phyloP scores from a whole-genome alignment of 1,139 yeast species.

The Hemisphaericaspora xylofermentans region DNA sequence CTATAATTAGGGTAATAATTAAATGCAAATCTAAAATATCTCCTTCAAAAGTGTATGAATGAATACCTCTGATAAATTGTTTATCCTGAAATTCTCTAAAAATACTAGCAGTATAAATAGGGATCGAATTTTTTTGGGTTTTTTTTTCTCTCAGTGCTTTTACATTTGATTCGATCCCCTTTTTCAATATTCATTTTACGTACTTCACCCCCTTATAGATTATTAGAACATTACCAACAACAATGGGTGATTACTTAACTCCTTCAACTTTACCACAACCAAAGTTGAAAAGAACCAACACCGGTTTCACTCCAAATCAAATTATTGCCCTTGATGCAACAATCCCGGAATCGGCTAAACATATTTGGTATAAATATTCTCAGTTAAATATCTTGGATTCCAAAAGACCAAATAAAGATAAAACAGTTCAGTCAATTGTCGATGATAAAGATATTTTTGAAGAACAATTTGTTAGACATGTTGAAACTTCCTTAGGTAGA shows the following conservation, averaged over 20 bases:
- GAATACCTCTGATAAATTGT: too few relatives aligned
- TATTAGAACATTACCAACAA: slow-evolving; percentile 1
- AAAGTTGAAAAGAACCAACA: slow-evolving; percentile 65
- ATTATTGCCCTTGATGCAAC: slow-evolving; percentile 78
- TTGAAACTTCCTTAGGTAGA: slow-evolving; percentile 86
- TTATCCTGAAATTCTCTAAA: too few relatives aligned
- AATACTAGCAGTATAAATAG: neutral
- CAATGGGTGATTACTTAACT: slow-evolving; percentile 43
- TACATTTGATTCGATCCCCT: neutral
- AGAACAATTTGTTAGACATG: slow-evolving; percentile 73
- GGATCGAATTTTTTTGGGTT: neutral
- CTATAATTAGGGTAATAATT: too few relatives aligned
- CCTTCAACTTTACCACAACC: slow-evolving; percentile 46
- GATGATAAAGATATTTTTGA: slow-evolving; percentile 58
- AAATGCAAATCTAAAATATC: too few relatives aligned
- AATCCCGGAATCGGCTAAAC: slow-evolving; percentile 76
- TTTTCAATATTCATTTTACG: neutral
- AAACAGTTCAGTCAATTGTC: slow-evolving; percentile 13
- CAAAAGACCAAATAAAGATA: slow-evolving; percentile 10
- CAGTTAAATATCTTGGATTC: slow-evolving; percentile 35
- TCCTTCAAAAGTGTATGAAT: too few relatives aligned
- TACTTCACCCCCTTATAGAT: neutral
- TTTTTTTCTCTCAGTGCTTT: neutral
- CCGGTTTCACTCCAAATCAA: slow-evolving; percentile 91
- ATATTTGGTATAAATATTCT: slow-evolving; percentile 69